Percentiles rank a stretch among this genome's conserved stretches.
Evolutionary conservation across 208 protist genomes (phyloP).

Genomic region (Crithidia sp.): DNA sequence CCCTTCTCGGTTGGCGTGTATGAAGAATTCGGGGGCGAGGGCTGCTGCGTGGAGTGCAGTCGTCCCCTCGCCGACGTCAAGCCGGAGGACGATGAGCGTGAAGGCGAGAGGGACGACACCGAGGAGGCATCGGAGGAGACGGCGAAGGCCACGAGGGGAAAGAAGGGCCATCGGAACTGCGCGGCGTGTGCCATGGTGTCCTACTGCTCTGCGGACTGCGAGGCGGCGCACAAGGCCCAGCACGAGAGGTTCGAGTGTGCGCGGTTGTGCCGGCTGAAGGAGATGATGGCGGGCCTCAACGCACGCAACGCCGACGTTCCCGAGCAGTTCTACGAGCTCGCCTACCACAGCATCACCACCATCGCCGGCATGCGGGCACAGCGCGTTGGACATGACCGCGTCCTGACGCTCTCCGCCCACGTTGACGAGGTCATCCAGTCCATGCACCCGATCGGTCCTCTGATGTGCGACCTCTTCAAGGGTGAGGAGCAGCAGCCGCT

Average conservation of each 20-base stretch:
- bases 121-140: neutral
- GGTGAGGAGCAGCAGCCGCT: constrained; percentile 25
- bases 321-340: constrained; percentile 71
- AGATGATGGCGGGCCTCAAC: constrained; percentile 51
- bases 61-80: constrained; percentile 1
- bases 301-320: constrained; percentile 45
- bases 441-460: constrained; percentile 56
- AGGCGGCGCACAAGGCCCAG: constrained; percentile 38
- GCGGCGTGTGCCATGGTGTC: constrained; percentile 45
- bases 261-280: constrained; percentile 47
- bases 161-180: constrained; percentile 24
- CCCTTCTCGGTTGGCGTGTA: constrained; percentile 78
- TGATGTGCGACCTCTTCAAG: constrained; percentile 38
- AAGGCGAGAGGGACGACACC: constrained; percentile 1
- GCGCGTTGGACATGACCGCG: constrained; percentile 42
- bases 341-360: constrained; percentile 80
- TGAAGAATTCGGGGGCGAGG: constrained; percentile 47
- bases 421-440: constrained; percentile 60
- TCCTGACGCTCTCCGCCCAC: constrained; percentile 64
- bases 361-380: constrained; percentile 42
- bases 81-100: neutral
- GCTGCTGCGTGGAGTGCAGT: constrained; percentile 67
- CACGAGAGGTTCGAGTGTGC: constrained; percentile 78
- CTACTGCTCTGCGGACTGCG: constrained; percentile 73
- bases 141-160: neutral